Base-by-base conservation (phyloP, 2,329 filamentous ascomycete genomes). In the Stagonosporopsis chrysanthemi region DNA sequence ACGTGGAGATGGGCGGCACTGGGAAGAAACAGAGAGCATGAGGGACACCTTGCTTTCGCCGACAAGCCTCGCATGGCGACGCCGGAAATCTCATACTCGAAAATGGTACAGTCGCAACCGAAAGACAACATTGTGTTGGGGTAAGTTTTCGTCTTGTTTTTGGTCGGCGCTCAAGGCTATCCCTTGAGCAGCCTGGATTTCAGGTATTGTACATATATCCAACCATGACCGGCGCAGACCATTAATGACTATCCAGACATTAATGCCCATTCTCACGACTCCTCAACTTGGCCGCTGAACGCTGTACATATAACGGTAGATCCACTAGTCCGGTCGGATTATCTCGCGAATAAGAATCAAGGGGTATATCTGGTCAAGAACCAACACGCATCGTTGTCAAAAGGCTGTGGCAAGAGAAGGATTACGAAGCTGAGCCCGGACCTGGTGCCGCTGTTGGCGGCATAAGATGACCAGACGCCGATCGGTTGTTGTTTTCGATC, bases 401-500 rank as follows among this genome's bases (percentile, higher is more conserved):
- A 47, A 64, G 52, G 33, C 36, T 54, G 44, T 42, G 52, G 49
- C 52, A 56, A 61, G 39, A 61, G 60, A 51, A 60, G 45, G 40
- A 26, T 24, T 51, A 59, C 38, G 51, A 48, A 23, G 35, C 47
- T 15, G 46, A 29, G 43, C 39, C 48, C 12, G 47, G 51, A 19
- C 56, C 56, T 5, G 56, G 23, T 26, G 63, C 56, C 35, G 60
- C 43, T 28, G 68, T 68, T 7, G 73, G 73, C 19, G 73, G 73
- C 53, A 74, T 54, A 15, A 75, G 64, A 53, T 76, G 72, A 9
- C 74, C 74, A 2, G 72, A 75, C 15, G 68, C 64, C 7, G 74
- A 75, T 50, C 74, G 69, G 39, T 75, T 72, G 47, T 75, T 72
- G 49, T 72, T 75, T 42, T 74, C 71, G 46, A 74, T 73, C 29